Base-by-base conservation (phyloP, 2,329 filamentous ascomycete species). In the Ceratocystiopsis brevicomis region DNA sequence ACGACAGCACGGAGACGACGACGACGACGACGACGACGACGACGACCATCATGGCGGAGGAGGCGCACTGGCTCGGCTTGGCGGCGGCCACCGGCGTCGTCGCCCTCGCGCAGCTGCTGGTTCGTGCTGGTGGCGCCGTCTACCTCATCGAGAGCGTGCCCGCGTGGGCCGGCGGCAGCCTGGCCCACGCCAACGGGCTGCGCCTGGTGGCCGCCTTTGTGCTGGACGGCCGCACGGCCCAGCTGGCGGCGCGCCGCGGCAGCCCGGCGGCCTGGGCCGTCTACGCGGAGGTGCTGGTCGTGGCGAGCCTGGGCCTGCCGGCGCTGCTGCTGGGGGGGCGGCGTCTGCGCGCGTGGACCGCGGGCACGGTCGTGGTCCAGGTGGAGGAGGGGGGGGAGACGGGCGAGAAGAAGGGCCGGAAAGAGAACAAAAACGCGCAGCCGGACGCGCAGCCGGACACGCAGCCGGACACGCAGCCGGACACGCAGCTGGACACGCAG, bases 141-240 rank as follows among this genome's bases (percentile, higher is more conserved):
- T 57, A 53, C 38, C 48, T 58, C 2, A 50, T 60, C 5, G 57
- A 60, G 49, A 58, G 54, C 39, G 58, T 56, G 39, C 58, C 58
- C 1, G 48, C 50, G 45, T 57, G 49, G 51, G 52, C 55, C 2
- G 57, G 57, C 3, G 54, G 57, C 4, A 55, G 57, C 3, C 52
- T 60, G 13, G 57, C 56, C 12, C 58, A 59, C 39, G 55, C 58
- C 10, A 53, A 53, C 16, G 56, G 54, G n/a, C 48, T 57, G 37
- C 52, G 55, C 9, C 50, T 57, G 34, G 48, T 59, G 35, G 52
- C 54, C 2, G 54, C 53, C 10, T 57, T 54, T 42, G 53, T 58
- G 44, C 40, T 58, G 17, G 47, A 51, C 15, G 56, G 54, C 39
- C 46, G 52, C 34, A 52, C 54, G 3, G 54, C 53, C 0, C 42